Base-by-base conservation (phyloP, 805 yeast species). In the Brettanomyces custersianus region DNA sequence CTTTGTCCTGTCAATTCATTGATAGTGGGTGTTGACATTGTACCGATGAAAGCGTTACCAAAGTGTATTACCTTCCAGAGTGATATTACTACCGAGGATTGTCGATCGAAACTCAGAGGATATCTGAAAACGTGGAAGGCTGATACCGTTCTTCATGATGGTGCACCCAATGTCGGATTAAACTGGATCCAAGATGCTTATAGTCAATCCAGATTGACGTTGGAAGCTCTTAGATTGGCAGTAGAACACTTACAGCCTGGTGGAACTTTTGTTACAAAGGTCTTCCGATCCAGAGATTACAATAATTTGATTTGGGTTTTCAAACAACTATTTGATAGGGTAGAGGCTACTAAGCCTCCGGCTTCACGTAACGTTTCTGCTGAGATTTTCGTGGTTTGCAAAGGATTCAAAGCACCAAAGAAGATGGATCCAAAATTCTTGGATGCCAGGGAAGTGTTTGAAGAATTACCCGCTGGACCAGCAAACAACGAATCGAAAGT, bases 171-270 rank as follows among this genome's bases (percentile, higher is more conserved):
- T 54, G 97, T 92, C 50, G 99, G 99, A 80, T 71, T 92, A 54
- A 95, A 95, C n/a, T 92, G 99, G 99, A 92, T 84, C 16, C 99
- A 92, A 61, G 99, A 92, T 75, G 98, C 99, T 1, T 92, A 85
- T 63, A 86, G 97, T 2, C 99, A 92, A 65, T 86, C 96, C 20
- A 97, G 90, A 55, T 75, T 92, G 48, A 94, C 95, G 21, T 66
- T 92, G 47, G 95, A 88, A 65, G 95, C 97, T 22, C 68, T 92
- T 52, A 86, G 80, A 57, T 68, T 92, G 41, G 99, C 98, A 1
- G 95, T 80, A 11, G 99, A 92, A 61, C 87, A 92, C 60, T 68
- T 92, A 52, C 68, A 72, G 21, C 82, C 83, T 10, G 95, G 95
- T 35, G 99, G 99, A 48, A 85, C 92, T 22, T 92, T 92, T 58